Evolutionary conservation across 371 early-diverging fungal genomes (phyloP).

Genomic region (Syncephalastrum monosporum): DNA sequence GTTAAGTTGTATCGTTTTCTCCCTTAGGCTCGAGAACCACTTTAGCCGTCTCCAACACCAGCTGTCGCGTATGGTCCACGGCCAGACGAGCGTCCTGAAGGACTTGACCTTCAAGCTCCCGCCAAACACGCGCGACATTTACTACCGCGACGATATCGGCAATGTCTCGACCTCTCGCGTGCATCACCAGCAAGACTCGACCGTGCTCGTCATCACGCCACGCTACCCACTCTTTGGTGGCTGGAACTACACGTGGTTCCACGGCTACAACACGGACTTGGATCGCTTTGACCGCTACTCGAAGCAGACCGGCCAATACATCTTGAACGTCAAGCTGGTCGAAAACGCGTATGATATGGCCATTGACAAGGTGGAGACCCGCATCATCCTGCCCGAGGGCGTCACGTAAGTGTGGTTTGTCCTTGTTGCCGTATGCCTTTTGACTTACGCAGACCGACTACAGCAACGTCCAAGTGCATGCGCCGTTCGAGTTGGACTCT

Average conservation of each 20-base stretch:
- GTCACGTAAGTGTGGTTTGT: constrained; percentile 61
- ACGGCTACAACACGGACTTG: constrained; percentile 84
- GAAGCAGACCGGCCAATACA: constrained; percentile 49
- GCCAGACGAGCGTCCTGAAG: constrained; percentile 62
- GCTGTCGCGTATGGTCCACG: constrained; percentile 42
- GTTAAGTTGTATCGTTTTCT: neutral
- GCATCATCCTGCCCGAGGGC: constrained; percentile 91
- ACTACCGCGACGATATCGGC: constrained; percentile 92
- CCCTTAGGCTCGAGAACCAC: constrained; percentile 64
- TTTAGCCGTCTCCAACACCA: constrained; percentile 76
- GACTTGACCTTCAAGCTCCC: constrained; percentile 63
- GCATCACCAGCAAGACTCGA: constrained; percentile 40
- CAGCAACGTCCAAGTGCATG: constrained; percentile 57
- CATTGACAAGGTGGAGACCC: constrained; percentile 65
- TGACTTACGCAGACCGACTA: neutral
- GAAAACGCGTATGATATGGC: constrained; percentile 63
- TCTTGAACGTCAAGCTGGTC: constrained; percentile 71
- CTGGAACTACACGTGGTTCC: constrained; percentile 93
- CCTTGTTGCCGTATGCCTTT: neutral
- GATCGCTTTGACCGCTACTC: constrained; percentile 49
- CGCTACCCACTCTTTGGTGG: constrained; percentile 95
- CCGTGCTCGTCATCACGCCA: constrained; percentile 74
- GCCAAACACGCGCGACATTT: constrained; percentile 68
- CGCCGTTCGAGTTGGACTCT: constrained; percentile 56
- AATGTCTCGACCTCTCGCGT: constrained; percentile 94